Percentiles rank a stretch among this genome's conserved stretches.
Evolutionary conservation across 177 flowering plant genomes (phyloP).

Genomic region (Vitis hybrid): DNA sequence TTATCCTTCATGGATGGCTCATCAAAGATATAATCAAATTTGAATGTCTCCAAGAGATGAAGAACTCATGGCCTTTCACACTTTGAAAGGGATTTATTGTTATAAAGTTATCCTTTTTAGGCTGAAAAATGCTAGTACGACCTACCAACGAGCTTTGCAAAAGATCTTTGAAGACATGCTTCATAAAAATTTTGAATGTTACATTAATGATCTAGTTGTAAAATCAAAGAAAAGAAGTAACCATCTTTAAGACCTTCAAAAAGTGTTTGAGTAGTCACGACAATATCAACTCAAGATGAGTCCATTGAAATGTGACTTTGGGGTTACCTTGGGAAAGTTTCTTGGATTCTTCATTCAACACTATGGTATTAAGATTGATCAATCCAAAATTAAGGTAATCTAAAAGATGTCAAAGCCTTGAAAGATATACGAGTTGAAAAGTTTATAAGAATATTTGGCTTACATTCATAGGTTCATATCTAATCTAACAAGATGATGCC

Average conservation of each 20-base stretch:
- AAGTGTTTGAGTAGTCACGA: no score
- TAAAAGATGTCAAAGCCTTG: background rate
- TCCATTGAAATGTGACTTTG: conserved; percentile 8
- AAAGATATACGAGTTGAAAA: background rate
- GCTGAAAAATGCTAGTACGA: no score
- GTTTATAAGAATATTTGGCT: background rate
- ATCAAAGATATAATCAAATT: background rate
- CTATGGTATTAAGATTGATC: background rate
- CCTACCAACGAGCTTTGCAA: no score
- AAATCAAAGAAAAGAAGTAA: no score
- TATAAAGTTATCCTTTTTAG: no score
- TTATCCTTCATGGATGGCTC: no score
- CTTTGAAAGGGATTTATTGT: background rate
- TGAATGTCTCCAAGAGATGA: background rate
- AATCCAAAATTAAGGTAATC: background rate
- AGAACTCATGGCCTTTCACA: background rate
- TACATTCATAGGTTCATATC: conserved; percentile 14
- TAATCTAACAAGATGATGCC: conserved; percentile 7
- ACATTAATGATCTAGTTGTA: no score
- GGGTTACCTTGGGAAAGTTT: conserved; percentile 4
- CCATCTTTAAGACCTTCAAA: no score
- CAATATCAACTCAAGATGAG: background rate
- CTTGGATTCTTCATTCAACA: conserved; percentile 2
- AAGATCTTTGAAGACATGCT: no score
- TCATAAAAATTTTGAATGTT: no score